Percentiles rank a stretch among this genome's conserved stretches.
Conservation (phyloP, 1,284 basidiomycete species). For the Ceratobasidium sp. region DNA sequence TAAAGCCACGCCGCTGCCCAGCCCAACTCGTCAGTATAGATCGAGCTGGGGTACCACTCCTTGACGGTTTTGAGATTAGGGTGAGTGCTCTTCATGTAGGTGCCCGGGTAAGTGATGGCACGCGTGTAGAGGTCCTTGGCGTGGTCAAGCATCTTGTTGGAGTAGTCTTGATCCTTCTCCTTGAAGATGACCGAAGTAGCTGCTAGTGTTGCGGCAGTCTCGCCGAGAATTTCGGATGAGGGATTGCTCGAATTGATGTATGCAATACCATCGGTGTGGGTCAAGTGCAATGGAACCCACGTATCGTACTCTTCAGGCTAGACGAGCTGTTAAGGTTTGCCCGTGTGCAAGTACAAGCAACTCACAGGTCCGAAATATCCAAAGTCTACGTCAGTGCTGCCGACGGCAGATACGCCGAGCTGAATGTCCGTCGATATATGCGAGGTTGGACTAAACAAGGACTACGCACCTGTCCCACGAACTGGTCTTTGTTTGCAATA, state of each 20-base stretch:
- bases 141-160: slow-evolving; percentile 36
- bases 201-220: slow-evolving; percentile 39
- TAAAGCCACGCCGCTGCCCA: slow-evolving; percentile 42
- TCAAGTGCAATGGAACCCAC: slow-evolving; percentile 38
- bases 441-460: neutral
- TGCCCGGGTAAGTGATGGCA: slow-evolving; percentile 38
- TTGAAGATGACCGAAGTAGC: slow-evolving; percentile 41
- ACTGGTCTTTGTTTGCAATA: slow-evolving; percentile 39
- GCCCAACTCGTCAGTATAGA: slow-evolving; percentile 40
- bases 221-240: slow-evolving; percentile 42
- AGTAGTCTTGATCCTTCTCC: slow-evolving; percentile 38
- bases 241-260: slow-evolving; percentile 43
- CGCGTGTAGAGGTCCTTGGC: slow-evolving; percentile 40
- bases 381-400: slow-evolving; percentile 41
- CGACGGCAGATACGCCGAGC: slow-evolving; percentile 41
- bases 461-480: slow-evolving; percentile 41
- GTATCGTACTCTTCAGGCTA: slow-evolving; percentile 41
- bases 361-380: slow-evolving; percentile 42
- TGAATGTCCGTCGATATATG: neutral
- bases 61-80: slow-evolving; percentile 41
- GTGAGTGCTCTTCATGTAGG: slow-evolving; percentile 42
- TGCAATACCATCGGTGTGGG: slow-evolving; percentile 39
- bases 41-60: slow-evolving; percentile 42
- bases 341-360: neutral
- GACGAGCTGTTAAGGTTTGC: neutral